Conservation (phyloP, 2,329 filamentous ascomycete genomes). For the Pseudogymnoascus sp. region DNA sequence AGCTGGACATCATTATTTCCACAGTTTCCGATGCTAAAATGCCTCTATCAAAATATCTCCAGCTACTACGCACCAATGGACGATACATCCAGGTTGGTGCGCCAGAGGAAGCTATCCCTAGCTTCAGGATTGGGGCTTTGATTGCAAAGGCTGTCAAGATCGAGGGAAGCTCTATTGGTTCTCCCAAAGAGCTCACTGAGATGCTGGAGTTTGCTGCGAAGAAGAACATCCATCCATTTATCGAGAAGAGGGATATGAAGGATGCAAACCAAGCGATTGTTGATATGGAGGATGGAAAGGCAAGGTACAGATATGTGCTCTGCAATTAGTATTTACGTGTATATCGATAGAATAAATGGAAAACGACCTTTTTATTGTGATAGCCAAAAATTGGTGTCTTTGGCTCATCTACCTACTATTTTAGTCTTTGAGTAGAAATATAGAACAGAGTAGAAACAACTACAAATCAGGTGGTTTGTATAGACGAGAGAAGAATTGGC, state of each 20-base stretch:
- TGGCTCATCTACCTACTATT: not conserved
- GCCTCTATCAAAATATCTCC: slow-evolving; percentile 54
- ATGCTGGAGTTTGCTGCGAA: slow-evolving; percentile 54
- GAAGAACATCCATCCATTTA: slow-evolving; percentile 49
- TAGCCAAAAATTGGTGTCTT: no score
- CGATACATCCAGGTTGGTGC: slow-evolving; percentile 59
- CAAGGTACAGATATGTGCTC: slow-evolving; percentile 42
- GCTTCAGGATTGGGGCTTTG: slow-evolving; percentile 45
- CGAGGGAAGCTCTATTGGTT: slow-evolving; percentile 30
- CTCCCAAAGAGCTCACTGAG: slow-evolving; percentile 47
- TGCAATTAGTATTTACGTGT: slow-evolving; percentile 31
- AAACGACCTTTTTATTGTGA: not conserved
- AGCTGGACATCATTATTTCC: slow-evolving; percentile 50
- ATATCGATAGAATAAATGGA: not conserved
- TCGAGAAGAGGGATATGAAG: slow-evolving; percentile 47
- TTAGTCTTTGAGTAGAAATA: not conserved
- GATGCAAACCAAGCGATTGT: slow-evolving; percentile 49
- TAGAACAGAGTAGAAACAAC: not conserved
- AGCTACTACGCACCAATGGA: slow-evolving; percentile 50
- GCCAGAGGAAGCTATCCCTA: slow-evolving; percentile 50
- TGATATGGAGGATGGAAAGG: slow-evolving; percentile 49
- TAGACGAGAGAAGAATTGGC: not conserved
- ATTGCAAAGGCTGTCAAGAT: slow-evolving; percentile 47
- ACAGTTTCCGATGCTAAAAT: slow-evolving; percentile 51
- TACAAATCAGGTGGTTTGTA: not conserved